A percentile compares a stretch with the other conserved stretches of the same genome.
Conservation (phyloP, 179 eudicot genomes). For the Beta macrorhiza region DNA sequence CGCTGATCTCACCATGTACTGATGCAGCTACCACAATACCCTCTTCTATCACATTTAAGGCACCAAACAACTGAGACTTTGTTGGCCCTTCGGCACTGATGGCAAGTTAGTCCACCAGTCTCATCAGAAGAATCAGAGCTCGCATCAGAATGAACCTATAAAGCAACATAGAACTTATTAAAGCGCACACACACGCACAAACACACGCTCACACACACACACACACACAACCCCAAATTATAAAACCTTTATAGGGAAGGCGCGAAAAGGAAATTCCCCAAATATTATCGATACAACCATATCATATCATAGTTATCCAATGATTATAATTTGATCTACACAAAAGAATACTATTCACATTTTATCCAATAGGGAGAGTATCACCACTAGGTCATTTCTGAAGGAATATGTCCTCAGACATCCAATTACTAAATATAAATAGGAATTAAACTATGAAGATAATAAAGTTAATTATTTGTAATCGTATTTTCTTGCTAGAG, state of each 20-base stretch:
- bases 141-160: constrained; percentile 71
- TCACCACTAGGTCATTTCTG: not conserved
- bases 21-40: constrained; percentile 81
- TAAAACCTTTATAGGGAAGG: no score
- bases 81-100: constrained; percentile 68
- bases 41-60: constrained; percentile 86
- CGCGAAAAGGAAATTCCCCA: not conserved
- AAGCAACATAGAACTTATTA: constrained; percentile 20
- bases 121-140: constrained; percentile 69
- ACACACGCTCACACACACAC: no score
- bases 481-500: no score
- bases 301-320: not conserved
- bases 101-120: constrained; percentile 67
- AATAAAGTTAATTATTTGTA: no score
- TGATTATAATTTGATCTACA: no score
- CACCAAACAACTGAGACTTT: constrained; percentile 65
- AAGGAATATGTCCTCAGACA: no score
- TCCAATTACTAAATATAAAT: no score
- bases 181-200: not conserved
- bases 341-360: not conserved
- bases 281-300: not conserved
- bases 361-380: not conserved
- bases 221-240: no score
- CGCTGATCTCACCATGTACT: constrained; percentile 64
- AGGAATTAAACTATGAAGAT: no score